Base-by-base conservation (phyloP, 1,284 basidiomycete genomes). In the Marasmius sp. region DNA sequence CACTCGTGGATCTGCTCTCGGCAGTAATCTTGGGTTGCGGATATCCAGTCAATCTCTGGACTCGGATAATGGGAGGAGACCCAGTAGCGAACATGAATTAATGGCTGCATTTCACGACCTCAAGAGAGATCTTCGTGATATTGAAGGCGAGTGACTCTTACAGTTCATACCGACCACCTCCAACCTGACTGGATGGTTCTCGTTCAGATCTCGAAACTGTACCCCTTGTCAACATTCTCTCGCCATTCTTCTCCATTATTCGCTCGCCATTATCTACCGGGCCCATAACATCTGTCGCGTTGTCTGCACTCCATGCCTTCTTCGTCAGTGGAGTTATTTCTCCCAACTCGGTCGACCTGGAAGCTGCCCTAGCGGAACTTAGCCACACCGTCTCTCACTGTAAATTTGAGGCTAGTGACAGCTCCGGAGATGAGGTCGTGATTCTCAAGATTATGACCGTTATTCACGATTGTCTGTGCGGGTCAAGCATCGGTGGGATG, bases 351-450 rank as follows among this genome's bases (percentile, higher is more conserved):
- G 63, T 76, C 27, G 77, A 76, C 14, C 76, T 92, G 60, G 85
- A 85, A 66, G 74, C 81, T 38, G 90, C 92, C 5, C 82, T 99
- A 56, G 83, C 88, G 27, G 93, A 96, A 67, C 83, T 98, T 60
- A 97, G 95, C 71, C 90, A 86, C 61, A 91, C 96, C 0, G 86
- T 97, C 10, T 94, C 96, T 8, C 94, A 95, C 70, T 98, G 97
- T 82, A 95, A 97, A 74, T 99, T 99, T 72, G 97, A 99, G 75
- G 94, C 95, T 7, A 97, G 93, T 66, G 96, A 98, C 70, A 93
- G 92, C 3, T 94, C 94, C 33, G 92, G 95, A 16, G 97, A 99
- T 75, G 97, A 99, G 75, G 92, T 98, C 6, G 95, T 98, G 6
- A 82, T 99, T 12, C 83, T 97, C 58, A 92, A 92, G 71, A 95